phyloP scores from a whole-genome alignment of 176 grass and related monocot species.

The Ampelocalamus luodianensis region DNA sequence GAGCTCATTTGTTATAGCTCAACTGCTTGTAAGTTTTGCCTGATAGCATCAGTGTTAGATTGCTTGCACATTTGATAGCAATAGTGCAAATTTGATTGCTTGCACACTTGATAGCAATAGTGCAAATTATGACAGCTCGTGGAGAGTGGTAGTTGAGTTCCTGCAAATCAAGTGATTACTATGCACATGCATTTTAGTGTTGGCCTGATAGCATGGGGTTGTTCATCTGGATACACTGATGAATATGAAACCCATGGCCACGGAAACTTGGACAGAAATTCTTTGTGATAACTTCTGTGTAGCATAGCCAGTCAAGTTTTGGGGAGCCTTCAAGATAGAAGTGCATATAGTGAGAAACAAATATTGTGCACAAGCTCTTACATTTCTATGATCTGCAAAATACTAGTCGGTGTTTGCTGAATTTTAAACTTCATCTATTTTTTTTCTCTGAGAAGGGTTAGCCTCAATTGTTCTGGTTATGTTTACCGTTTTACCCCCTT shows the following conservation, averaged over 20 bases:
- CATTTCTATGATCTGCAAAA: neutral
- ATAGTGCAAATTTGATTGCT: neutral
- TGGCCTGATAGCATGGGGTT: neutral
- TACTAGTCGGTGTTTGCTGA: neutral
- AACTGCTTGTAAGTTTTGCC: neutral
- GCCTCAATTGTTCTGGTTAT: neutral
- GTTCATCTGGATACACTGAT: neutral
- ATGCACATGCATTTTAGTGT: neutral
- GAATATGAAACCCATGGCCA: neutral
- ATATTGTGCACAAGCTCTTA: neutral
- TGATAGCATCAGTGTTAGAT: neutral
- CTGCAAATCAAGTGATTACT: neutral
- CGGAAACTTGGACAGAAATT: slow-evolving; percentile 11
- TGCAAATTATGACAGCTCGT: neutral
- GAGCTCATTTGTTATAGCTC: neutral
- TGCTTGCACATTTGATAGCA: neutral
- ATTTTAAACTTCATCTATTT: neutral
- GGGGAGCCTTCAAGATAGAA: neutral
- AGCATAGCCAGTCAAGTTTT: neutral
- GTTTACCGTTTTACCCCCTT: neutral
- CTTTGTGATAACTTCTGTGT: neutral
- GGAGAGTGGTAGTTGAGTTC: neutral
- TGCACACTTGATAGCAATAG: neutral
- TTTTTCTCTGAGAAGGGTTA: neutral
- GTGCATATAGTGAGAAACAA: neutral